These are phyloP conservation scores for Cladosporium sp. DNA, from an alignment of 2,329 filamentous ascomycete genomes.

Conservation along the genomic window DNA sequence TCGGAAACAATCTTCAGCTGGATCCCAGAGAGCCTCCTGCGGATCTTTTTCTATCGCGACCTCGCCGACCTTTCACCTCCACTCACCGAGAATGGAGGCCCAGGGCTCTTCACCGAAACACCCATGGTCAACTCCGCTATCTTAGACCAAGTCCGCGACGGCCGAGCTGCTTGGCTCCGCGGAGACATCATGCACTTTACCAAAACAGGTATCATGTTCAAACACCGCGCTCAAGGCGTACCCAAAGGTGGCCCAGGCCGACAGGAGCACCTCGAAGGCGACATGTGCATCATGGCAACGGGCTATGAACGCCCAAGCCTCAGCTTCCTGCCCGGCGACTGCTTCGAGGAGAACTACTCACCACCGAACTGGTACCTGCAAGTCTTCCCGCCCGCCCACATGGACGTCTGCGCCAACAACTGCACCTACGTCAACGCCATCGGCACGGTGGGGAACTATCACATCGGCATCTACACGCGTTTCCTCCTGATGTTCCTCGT, in stretches of 20 bases:
- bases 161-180: constrained; percentile 75
- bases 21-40: constrained; percentile 70
- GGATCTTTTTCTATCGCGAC: constrained; percentile 80
- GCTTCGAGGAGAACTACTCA: constrained; percentile 71
- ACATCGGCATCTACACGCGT: constrained; percentile 86
- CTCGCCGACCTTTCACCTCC: constrained; percentile 71
- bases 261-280: constrained; percentile 66
- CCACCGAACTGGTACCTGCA: constrained; percentile 90
- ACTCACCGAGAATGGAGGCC: constrained; percentile 37
- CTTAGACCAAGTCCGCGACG: constrained; percentile 71
- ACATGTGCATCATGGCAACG: constrained; percentile 81
- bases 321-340: constrained; percentile 71
- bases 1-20: constrained; percentile 68
- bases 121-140: constrained; percentile 86
- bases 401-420: constrained; percentile 77
- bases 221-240: constrained; percentile 69
- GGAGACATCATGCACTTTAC: constrained; percentile 73
- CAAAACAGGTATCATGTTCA: constrained; percentile 68
- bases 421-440: constrained; percentile 81
- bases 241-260: constrained; percentile 74
- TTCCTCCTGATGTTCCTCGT: constrained; percentile 84
- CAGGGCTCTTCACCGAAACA: constrained; percentile 79
- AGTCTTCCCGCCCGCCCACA: constrained; percentile 75
- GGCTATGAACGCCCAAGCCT: constrained; percentile 76
- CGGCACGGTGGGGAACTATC: constrained; percentile 81